Evolutionary conservation across 495 filamentous ascomycete species (phyloP), one percentile per base, ranked within the genome.

Genomic region (Penicillium parvum): DNA sequence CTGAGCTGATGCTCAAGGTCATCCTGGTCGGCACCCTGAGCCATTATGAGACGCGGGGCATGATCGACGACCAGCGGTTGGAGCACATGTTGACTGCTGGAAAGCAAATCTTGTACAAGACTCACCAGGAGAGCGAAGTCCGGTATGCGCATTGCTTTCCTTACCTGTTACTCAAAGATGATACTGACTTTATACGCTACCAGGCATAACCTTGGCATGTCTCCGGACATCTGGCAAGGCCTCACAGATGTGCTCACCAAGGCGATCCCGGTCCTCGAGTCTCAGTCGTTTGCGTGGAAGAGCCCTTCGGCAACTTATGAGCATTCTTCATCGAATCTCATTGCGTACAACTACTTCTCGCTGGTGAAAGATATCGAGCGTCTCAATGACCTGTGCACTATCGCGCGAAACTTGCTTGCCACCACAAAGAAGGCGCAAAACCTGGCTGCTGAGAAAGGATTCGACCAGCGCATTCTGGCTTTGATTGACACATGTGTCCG

Each of bases 341-440:
- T 95, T 48, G 81, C 85, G 20, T 79, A 79, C 53, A 86, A 92
- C 55, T 84, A 88, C 48, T 73, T 75, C 14, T 75, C 75, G 6
- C 68, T 95, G 35, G 81, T 86, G 53, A 84, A 86, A 47, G 88
- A 95, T 54, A 73, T 96, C 27, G 83, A 89, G 57, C 76, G 87
- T 35, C 65, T 96, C 15, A 90, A 91, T 66, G 88, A 88, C 65
- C 61, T 95, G 11, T 83, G 90, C 58, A 80, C 85, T 20, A 88
- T 95, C 54, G 84, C 84, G 9, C 74, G 90, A 37, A 96, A 96
- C 60, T 73, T 91, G 30, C 74, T 95, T 2, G 86, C 88, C 5
- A 84, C 81, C 3, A 88, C 86, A 12, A 85, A 88, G 55, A 78
- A 83, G 20, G 85, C 84, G 5, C 90, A 96, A 58, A 86, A 95